Evolutionary conservation across 495 filamentous ascomycete genomes (phyloP).

Genomic region (Lophiotrema nucula): DNA sequence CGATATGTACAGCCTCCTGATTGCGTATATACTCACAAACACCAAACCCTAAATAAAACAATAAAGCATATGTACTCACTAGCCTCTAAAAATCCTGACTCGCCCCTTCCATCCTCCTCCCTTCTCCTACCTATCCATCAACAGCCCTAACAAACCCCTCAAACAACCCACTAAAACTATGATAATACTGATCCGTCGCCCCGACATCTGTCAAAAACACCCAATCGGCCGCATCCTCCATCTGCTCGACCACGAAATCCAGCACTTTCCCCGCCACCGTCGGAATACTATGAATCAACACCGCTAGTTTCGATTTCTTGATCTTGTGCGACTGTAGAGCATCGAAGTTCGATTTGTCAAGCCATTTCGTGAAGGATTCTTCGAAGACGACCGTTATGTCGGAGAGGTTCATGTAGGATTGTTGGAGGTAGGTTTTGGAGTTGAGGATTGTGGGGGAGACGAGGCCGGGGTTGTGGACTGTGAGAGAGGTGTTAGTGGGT

Average conservation of each 20-base stretch:
- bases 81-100: too few species aligned
- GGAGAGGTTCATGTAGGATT: conserved; percentile 27
- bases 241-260: conserved; percentile 22
- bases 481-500: neutral
- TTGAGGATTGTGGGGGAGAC: conserved; percentile 1
- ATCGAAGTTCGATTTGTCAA: conserved; percentile 5
- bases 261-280: conserved; percentile 10
- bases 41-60: too few species aligned
- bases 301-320: conserved; percentile 8
- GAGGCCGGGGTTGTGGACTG: conserved; percentile 29
- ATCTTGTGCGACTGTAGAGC: conserved; percentile 3
- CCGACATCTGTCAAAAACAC: conserved; percentile 24
- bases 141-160: conserved; percentile 8
- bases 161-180: conserved; percentile 16
- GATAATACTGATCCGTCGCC: conserved; percentile 25
- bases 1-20: too few species aligned
- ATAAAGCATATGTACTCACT: too few species aligned
- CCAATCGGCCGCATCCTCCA: conserved; percentile 19
- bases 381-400: conserved; percentile 31
- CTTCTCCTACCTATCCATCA: neutral
- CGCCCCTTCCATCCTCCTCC: neutral
- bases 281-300: conserved; percentile 23
- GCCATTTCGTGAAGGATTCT: conserved; percentile 21
- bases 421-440: neutral
- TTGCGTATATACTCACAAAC: too few species aligned